Conservation (phyloP, 768 basidiomycete species). For the Lactarius trivialis region DNA sequence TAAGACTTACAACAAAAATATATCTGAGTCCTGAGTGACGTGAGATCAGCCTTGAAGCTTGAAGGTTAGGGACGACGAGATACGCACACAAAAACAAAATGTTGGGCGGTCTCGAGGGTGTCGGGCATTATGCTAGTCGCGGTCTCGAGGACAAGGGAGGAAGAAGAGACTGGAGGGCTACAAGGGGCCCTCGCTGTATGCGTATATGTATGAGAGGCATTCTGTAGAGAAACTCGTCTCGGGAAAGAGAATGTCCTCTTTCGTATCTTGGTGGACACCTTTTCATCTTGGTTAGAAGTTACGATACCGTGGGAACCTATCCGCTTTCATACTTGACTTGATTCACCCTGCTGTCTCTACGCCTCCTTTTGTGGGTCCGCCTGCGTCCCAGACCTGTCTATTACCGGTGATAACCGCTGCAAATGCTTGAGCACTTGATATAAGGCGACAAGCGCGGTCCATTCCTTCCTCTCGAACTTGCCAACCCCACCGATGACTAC, state of each 20-base stretch:
- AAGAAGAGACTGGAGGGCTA: background rate
- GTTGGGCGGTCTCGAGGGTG: slow-evolving; percentile 51
- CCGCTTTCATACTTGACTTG: background rate
- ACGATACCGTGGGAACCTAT: background rate
- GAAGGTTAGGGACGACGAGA: background rate
- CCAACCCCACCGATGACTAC: background rate
- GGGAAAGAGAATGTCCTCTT: background rate
- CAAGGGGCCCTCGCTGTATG: background rate
- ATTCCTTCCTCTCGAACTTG: background rate
- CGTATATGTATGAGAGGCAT: slow-evolving; percentile 17
- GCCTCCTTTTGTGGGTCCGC: background rate
- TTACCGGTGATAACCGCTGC: background rate
- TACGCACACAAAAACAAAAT: slow-evolving; percentile 69
- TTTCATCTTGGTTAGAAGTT: slow-evolving; percentile 6
- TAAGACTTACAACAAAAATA: slow-evolving; percentile 79
- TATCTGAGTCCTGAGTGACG: slow-evolving; percentile 47
- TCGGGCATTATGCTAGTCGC: slow-evolving; percentile 33
- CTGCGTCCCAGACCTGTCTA: background rate
- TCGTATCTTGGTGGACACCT: slow-evolving; percentile 6
- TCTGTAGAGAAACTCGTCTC: slow-evolving; percentile 3
- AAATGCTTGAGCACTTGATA: background rate
- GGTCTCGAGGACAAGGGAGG: background rate
- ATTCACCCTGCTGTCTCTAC: background rate
- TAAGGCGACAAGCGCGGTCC: background rate
- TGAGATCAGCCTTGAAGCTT: background rate